Conservation (phyloP, 148 eudicot genomes). For the Amaranthus hypochondriacus region DNA sequence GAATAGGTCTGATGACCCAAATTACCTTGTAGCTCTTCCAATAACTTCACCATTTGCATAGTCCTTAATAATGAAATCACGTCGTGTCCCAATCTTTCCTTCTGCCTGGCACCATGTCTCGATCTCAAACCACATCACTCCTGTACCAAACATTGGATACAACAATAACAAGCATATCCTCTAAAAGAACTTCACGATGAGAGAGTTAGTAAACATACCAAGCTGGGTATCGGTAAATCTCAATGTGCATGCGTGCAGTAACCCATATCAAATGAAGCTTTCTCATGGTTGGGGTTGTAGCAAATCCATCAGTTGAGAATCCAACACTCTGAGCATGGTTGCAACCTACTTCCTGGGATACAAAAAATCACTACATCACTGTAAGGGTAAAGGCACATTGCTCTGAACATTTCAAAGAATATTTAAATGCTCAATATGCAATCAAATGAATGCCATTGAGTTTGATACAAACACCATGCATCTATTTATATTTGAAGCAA, state of each 20-base stretch:
- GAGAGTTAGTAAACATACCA: slow-evolving; percentile 39
- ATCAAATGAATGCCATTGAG: too few relatives aligned
- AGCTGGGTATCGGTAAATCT: slow-evolving; percentile 85
- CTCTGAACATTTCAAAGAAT: not conserved
- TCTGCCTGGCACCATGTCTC: slow-evolving; percentile 99
- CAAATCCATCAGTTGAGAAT: slow-evolving; percentile 95
- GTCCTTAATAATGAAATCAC: slow-evolving; percentile 89
- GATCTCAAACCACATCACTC: slow-evolving; percentile 90
- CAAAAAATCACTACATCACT: slow-evolving; percentile 5
- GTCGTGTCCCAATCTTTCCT: slow-evolving; percentile 89
- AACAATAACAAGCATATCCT: slow-evolving; percentile 5
- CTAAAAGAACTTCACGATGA: not conserved
- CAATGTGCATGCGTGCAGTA: slow-evolving; percentile 98
- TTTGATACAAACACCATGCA: too few relatives aligned
- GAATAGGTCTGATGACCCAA: not conserved
- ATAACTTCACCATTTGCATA: slow-evolving; percentile 74
- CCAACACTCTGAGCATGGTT: slow-evolving; percentile 97
- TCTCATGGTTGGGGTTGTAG: slow-evolving; percentile 92
- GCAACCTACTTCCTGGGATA: slow-evolving; percentile 87
- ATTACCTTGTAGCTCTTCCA: slow-evolving; percentile 90
- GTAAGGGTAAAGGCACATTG: not conserved
- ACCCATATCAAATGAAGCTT: slow-evolving; percentile 94
- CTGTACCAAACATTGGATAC: slow-evolving; percentile 33
- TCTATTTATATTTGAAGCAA: too few relatives aligned
- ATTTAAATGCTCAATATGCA: too few relatives aligned